phyloP scores from a whole-genome alignment of 441 rosid species.

The Capsella rubella region DNA sequence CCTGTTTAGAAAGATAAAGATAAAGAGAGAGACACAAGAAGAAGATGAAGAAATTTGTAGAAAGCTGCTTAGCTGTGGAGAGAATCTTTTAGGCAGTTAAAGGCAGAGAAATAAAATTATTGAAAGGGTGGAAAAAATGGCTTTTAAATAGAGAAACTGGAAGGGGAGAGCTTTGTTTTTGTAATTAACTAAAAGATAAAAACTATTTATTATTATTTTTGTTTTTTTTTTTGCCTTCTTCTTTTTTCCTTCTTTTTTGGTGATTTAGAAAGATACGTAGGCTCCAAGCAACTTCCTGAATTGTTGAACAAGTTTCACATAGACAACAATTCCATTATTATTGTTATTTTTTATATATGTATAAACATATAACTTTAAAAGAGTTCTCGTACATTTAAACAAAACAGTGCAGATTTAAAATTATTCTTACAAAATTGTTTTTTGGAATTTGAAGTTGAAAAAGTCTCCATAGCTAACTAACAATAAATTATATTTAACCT shows the following conservation, averaged over 20 bases:
- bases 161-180: constrained; percentile 62
- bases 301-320: constrained; percentile 54
- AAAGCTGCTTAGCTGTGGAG: constrained; percentile 23
- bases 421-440: not conserved
- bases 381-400: not conserved
- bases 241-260: constrained; percentile 29
- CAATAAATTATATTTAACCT: too few species aligned
- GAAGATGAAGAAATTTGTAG: constrained; percentile 39
- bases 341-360: not conserved
- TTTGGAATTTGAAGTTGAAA: not conserved
- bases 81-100: constrained; percentile 48
- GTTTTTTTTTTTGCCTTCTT: constrained; percentile 1
- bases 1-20: constrained; percentile 10
- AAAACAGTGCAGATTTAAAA: not conserved
- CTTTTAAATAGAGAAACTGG: constrained; percentile 44
- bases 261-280: constrained; percentile 65
- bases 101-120: constrained; percentile 46
- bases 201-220: not conserved
- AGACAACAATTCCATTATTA: constrained; percentile 15
- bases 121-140: constrained; percentile 38
- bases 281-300: constrained; percentile 61
- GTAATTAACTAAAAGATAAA: constrained; percentile 37
- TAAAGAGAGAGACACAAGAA: constrained; percentile 17
- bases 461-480: too few species aligned
- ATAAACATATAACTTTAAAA: too few species aligned